Percentiles rank a stretch among this genome's conserved stretches.
Evolutionary conservation across 2,329 filamentous ascomycete genomes (phyloP).

Genomic region (Sporothrix phasma): DNA sequence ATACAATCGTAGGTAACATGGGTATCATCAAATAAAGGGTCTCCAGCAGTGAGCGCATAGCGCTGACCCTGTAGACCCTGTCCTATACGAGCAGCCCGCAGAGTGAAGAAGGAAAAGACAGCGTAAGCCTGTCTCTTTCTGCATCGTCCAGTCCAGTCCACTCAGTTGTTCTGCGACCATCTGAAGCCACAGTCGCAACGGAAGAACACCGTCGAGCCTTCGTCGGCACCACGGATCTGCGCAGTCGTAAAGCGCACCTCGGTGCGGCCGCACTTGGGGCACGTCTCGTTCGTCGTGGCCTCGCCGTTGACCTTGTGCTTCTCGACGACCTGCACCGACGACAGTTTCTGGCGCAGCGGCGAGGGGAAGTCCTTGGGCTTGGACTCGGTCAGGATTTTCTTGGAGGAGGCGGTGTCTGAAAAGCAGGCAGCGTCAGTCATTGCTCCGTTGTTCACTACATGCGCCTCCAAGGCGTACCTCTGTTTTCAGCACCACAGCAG

Average conservation of each 20-base stretch:
- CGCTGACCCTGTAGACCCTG: background rate
- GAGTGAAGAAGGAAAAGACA: background rate
- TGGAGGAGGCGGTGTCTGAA: slow-evolving; percentile 55
- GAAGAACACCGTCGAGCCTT: slow-evolving; percentile 89
- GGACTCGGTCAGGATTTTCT: slow-evolving; percentile 70
- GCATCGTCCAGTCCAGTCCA: background rate
- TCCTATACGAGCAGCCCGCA: too few relatives aligned
- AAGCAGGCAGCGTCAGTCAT: background rate
- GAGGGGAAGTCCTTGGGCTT: slow-evolving; percentile 88
- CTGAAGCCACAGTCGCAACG: slow-evolving; percentile 76
- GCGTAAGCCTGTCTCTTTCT: background rate
- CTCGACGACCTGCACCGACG: slow-evolving; percentile 74
- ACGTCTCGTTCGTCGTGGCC: slow-evolving; percentile 56
- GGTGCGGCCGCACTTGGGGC: slow-evolving; percentile 68
- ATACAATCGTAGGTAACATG: slow-evolving; percentile 4
- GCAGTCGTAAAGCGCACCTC: slow-evolving; percentile 79
- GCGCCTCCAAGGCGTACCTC: slow-evolving; percentile 44
- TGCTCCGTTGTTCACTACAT: too few relatives aligned
- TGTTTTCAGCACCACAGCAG: slow-evolving; percentile 75
- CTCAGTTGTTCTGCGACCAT: slow-evolving; percentile 52
- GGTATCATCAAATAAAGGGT: slow-evolving; percentile 8
- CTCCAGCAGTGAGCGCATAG: background rate
- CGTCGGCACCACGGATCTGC: slow-evolving; percentile 85
- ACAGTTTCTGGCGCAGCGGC: slow-evolving; percentile 72
- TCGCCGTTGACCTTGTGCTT: slow-evolving; percentile 68